A percentile compares a stretch with the other conserved stretches of the same genome.
These are phyloP conservation scores for Raddia distichophylla DNA, from an alignment of 176 grass and related monocot genomes.

Conservation along the genomic window DNA sequence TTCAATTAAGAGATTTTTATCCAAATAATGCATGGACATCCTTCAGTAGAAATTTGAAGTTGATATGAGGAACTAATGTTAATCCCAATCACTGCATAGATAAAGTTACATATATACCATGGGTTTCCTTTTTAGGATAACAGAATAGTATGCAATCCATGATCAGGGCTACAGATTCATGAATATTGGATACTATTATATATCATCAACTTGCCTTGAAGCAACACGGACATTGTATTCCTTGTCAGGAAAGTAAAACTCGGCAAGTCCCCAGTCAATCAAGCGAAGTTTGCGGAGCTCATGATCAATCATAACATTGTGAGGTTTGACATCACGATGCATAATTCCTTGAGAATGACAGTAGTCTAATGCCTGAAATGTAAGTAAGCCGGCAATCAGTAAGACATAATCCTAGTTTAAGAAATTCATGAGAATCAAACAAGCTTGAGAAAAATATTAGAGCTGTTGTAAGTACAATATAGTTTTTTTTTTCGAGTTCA, in stretches of 20 bases:
- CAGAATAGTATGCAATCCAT: background rate
- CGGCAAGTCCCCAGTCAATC: conserved; percentile 83
- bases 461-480: conserved; percentile 10
- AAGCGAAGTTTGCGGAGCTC: conserved; percentile 74
- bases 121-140: background rate
- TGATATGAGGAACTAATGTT: conserved; percentile 21
- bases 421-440: background rate
- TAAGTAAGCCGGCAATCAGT: conserved; percentile 31
- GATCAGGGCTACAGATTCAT: conserved; percentile 4
- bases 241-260: conserved; percentile 75
- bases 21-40: background rate
- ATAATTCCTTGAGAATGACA: conserved; percentile 87
- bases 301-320: conserved; percentile 87
- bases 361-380: conserved; percentile 69
- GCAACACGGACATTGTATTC: conserved; percentile 83
- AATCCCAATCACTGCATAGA: background rate
- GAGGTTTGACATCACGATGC: conserved; percentile 83
- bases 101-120: conserved; percentile 18
- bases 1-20: conserved; percentile 20
- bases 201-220: conserved; percentile 62
- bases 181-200: background rate
- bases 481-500: background rate
- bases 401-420: conserved; percentile 18
- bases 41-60: conserved; percentile 14
- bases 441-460: background rate